Percentiles rank a stretch among this genome's conserved stretches.
These are phyloP conservation scores for Melampsora americana DNA, from an alignment of 1,284 basidiomycete genomes.

Conservation along the genomic window DNA sequence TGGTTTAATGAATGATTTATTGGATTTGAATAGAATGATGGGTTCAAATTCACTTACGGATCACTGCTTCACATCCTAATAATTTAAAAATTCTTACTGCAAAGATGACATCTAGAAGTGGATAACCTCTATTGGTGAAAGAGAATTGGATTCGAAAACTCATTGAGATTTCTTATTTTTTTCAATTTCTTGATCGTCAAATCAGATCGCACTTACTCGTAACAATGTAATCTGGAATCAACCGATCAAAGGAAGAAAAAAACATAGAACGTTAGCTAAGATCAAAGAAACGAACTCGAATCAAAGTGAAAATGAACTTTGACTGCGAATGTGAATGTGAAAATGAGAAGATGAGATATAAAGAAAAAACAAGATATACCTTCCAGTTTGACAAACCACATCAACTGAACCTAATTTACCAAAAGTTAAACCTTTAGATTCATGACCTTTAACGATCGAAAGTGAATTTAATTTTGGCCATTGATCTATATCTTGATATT, in stretches of 20 bases:
- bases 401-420: slow-evolving; percentile 62
- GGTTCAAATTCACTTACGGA: slow-evolving; percentile 24
- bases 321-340: background rate
- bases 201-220: slow-evolving; percentile 44
- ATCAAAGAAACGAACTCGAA: background rate
- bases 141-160: no score
- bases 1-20: slow-evolving; percentile 50
- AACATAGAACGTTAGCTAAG: background rate
- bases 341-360: background rate
- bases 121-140: slow-evolving; percentile 29
- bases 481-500: slow-evolving; percentile 48
- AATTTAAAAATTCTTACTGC: slow-evolving; percentile 26
- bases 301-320: background rate
- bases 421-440: slow-evolving; percentile 68
- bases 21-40: slow-evolving; percentile 69
- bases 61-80: slow-evolving; percentile 36
- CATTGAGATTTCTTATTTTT: no score
- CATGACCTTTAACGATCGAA: slow-evolving; percentile 66
- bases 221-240: slow-evolving; percentile 21
- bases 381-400: slow-evolving; percentile 42
- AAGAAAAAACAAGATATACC: slow-evolving; percentile 1
- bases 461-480: slow-evolving; percentile 47
- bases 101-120: slow-evolving; percentile 34
- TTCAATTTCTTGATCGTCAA: no score
- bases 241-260: background rate